These are phyloP conservation scores for Rhododendron kiyosumense DNA, from an alignment of 148 eudicot genomes.

Conservation along the genomic window DNA sequence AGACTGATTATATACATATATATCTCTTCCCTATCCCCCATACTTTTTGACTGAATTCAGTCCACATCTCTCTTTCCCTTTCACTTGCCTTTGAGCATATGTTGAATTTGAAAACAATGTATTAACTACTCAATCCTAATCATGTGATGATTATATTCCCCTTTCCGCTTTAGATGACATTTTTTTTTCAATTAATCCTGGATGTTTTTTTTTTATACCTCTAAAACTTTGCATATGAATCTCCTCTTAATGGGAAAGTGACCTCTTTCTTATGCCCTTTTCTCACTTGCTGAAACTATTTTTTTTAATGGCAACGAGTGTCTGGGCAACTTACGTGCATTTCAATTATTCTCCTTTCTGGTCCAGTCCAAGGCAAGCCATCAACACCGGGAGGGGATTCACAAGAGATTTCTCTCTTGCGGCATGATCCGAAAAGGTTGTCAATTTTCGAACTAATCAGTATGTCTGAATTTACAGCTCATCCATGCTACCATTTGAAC, in stretches of 20 bases:
- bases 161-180: background rate
- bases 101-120: background rate
- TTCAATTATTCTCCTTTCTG: background rate
- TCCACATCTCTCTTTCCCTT: background rate
- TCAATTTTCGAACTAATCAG: background rate
- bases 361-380: background rate
- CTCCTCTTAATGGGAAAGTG: background rate
- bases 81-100: background rate
- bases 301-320: background rate
- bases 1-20: no score
- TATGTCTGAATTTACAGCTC: no score
- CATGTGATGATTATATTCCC: background rate
- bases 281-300: background rate
- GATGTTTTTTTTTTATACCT: background rate
- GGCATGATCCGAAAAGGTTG: background rate
- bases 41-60: background rate
- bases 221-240: background rate
- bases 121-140: background rate
- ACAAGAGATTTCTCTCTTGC: background rate
- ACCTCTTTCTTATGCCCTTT: background rate
- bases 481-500: no score
- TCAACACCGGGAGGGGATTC: background rate
- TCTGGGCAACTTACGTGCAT: no score
- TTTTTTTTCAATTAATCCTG: background rate
- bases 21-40: background rate